Conservation (phyloP, 1,284 basidiomycete species). For the Rhodotorula sp. region DNA sequence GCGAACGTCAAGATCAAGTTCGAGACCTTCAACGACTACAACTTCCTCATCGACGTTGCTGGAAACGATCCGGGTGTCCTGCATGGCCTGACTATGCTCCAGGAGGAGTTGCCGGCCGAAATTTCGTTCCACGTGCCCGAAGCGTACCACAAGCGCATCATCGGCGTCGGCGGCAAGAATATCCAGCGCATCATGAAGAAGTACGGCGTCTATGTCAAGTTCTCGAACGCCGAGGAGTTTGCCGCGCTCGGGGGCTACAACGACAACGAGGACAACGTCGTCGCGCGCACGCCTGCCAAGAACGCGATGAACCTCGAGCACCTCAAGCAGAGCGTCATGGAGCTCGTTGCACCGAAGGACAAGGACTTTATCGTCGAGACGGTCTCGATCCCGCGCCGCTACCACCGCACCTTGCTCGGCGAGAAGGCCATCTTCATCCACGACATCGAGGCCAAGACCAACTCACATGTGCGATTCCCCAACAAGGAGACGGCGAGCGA, state of each 20-base stretch:
- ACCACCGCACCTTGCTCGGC: slow-evolving; percentile 90
- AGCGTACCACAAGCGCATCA: slow-evolving; percentile 97
- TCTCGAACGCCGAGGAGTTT: slow-evolving; percentile 97
- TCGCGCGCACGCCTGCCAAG: slow-evolving; percentile 95
- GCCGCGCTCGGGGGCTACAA: slow-evolving; percentile 90
- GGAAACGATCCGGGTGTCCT: slow-evolving; percentile 73
- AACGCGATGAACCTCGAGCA: slow-evolving; percentile 94
- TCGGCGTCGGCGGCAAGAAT: slow-evolving; percentile 96
- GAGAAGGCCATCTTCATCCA: slow-evolving; percentile 97
- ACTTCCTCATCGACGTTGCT: slow-evolving; percentile 87
- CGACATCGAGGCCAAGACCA: slow-evolving; percentile 95
- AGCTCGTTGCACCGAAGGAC: slow-evolving; percentile 95
- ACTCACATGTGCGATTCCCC: slow-evolving; percentile 89
- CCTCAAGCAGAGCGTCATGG: slow-evolving; percentile 94
- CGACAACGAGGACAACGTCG: slow-evolving; percentile 98
- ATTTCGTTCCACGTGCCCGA: slow-evolving; percentile 99
- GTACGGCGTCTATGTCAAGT: slow-evolving; percentile 98
- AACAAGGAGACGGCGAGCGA: slow-evolving; percentile 93
- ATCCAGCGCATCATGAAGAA: slow-evolving; percentile 99
- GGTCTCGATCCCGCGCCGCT: slow-evolving; percentile 85
- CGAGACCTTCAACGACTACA: slow-evolving; percentile 98
- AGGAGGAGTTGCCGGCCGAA: slow-evolving; percentile 97
- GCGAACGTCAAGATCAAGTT: slow-evolving; percentile 98
- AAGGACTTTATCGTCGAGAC: slow-evolving; percentile 95
- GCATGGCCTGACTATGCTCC: slow-evolving; percentile 82